Conservation (phyloP, 495 filamentous ascomycete genomes). For the Penicillium angulare region DNA sequence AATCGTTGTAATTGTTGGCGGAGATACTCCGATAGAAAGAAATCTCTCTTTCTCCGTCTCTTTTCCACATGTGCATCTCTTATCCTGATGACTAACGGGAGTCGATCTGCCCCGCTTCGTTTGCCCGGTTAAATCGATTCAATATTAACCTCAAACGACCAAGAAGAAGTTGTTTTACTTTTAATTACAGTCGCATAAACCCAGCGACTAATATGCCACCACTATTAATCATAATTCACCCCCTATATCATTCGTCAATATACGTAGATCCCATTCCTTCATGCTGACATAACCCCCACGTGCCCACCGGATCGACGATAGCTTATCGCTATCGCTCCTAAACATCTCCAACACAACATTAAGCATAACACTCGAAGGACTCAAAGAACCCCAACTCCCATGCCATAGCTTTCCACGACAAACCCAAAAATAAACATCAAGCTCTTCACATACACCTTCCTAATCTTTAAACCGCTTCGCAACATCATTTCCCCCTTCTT, state of each 20-base stretch:
- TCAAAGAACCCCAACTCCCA: not conserved
- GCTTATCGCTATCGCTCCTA: not conserved
- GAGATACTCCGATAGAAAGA: not conserved
- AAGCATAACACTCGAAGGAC: not conserved
- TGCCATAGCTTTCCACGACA: no score
- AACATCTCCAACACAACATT: not conserved
- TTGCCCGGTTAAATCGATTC: not conserved
- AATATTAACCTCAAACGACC: not conserved
- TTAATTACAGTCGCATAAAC: not conserved
- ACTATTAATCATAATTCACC: no score
- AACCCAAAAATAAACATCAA: no score
- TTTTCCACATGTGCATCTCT: not conserved
- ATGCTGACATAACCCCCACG: not conserved
- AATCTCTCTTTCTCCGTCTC: slow-evolving; percentile 4
- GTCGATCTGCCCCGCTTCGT: not conserved
- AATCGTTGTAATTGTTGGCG: not conserved
- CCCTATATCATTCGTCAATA: no score
- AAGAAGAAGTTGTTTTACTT: not conserved
- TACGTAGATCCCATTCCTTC: no score
- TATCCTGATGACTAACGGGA: slow-evolving; percentile 13
- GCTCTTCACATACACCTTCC: no score
- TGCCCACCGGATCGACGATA: not conserved
- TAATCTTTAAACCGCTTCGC: no score
- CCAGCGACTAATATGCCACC: not conserved
- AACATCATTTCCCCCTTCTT: not conserved